Base-by-base conservation (phyloP, 164 flowering plant genomes). In the Liriodendron chinense region DNA sequence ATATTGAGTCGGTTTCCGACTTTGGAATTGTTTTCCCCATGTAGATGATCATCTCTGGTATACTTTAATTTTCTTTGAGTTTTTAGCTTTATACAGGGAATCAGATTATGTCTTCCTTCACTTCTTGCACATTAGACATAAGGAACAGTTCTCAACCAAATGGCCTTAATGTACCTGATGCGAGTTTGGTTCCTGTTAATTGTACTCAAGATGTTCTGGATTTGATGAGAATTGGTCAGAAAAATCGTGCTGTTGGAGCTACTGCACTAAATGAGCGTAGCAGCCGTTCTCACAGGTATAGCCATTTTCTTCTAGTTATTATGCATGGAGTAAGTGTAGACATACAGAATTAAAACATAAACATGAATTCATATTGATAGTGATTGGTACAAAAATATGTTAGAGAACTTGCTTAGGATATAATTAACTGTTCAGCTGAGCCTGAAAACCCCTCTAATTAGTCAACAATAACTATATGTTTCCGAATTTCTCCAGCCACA, bases 81-180 rank as follows among this genome's bases (percentile, higher is more conserved):
- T 4, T 34, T 34, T 34, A 3, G 43, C 43, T 34, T 34, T 34
- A 34, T 12, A 12, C 59, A 53, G 13, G 59, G 13, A 16, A 53
- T 10, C 59, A 53, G 18, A 10, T 53, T 53, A 0, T 14, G 16
- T 43, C 48, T 74, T 53, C 86, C 92, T 88, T 90, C 78, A 90
- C 85, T 65, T 28, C 63, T 59, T 75, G 61, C 78, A 93, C 98
- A 53, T 84, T 94, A 82, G 98, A 93, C 62, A 94, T 94, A 75
- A 84, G 93, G 47, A 94, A 89, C 83, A 89, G 82, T 74, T 87
- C 97, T 71, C 97, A 89, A 65, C 69, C 82, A 63, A 89, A 89
- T 82, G 98, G 98, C 34, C 87, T 91, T 43, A 93, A 92, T 86
- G 93, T 94, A 14, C 98, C 98, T 14, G 97, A 94, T 83, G 98